A percentile compares a stretch with the other conserved stretches of the same genome.
Evolutionary conservation across 345 rosid species (phyloP).

Genomic region (Kandelia obovata): DNA sequence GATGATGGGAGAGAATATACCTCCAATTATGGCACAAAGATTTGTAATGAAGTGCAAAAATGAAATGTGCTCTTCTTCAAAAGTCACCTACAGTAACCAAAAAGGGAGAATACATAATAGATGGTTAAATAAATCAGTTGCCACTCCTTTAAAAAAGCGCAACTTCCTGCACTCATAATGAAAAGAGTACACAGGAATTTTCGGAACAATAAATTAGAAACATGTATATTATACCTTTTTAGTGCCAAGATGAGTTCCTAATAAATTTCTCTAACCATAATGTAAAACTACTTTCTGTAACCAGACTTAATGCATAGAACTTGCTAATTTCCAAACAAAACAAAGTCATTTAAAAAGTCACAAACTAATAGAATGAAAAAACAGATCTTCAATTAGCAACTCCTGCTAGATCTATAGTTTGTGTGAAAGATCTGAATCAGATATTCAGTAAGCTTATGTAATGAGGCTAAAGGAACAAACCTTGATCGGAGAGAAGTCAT

Average conservation of each 20-base stretch:
- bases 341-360: background rate
- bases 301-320: background rate
- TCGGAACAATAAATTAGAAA: too few relatives aligned
- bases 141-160: background rate
- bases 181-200: background rate
- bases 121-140: background rate
- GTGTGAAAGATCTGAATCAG: background rate
- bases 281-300: background rate
- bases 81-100: slow-evolving; percentile 22
- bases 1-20: slow-evolving; percentile 6
- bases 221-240: background rate
- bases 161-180: background rate
- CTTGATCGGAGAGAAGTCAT: slow-evolving; percentile 98
- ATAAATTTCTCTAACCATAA: background rate
- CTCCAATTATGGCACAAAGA: slow-evolving; percentile 32
- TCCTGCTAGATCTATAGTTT: slow-evolving; percentile 1
- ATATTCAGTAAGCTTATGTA: slow-evolving; percentile 2
- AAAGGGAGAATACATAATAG: background rate
- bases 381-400: background rate
- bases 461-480: slow-evolving; percentile 32
- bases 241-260: background rate
- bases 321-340: background rate
- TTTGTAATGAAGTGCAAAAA: slow-evolving; percentile 31
- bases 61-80: slow-evolving; percentile 25
- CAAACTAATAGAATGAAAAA: background rate